These are phyloP conservation scores for Delphinella strobiligena DNA, from an alignment of 2,329 filamentous ascomycete genomes.

Conservation along the genomic window DNA sequence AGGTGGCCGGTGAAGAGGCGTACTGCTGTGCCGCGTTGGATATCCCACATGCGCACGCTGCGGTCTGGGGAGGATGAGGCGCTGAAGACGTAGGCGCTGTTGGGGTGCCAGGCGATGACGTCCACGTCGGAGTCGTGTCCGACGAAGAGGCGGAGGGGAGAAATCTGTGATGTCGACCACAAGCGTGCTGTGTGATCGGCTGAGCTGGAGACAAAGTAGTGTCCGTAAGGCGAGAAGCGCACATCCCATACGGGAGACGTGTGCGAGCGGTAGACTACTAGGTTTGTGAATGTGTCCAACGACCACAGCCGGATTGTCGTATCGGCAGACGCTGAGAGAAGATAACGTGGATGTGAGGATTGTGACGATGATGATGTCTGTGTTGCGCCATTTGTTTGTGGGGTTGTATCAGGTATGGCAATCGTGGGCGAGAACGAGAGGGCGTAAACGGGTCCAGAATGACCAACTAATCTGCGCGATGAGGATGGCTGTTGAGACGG, in stretches of 20 bases:
- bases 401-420: conserved; percentile 26
- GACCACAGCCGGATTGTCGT: conserved; percentile 87
- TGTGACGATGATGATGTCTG: conserved; percentile 33
- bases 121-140: conserved; percentile 94
- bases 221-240: conserved; percentile 81
- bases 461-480: conserved; percentile 71
- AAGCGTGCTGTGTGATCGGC: conserved; percentile 84
- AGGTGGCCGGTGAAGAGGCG: conserved; percentile 87
- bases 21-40: conserved; percentile 76
- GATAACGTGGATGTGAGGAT: conserved; percentile 45
- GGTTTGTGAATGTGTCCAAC: conserved; percentile 78
- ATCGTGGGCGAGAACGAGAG: conserved; percentile 75
- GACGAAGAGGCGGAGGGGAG: conserved; percentile 74
- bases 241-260: conserved; percentile 82
- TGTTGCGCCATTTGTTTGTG: conserved; percentile 25
- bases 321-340: conserved; percentile 81
- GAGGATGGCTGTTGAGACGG: conserved; percentile 48
- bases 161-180: conserved; percentile 88
- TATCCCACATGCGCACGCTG: conserved; percentile 93
- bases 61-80: conserved; percentile 67
- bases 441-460: conserved; percentile 78
- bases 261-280: conserved; percentile 90
- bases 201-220: conserved; percentile 83
- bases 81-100: conserved; percentile 87
- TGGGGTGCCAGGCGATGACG: conserved; percentile 84